These are phyloP conservation scores for Thalia dealbata DNA, from an alignment of 176 grass and related monocot genomes.

Conservation along the genomic window DNA sequence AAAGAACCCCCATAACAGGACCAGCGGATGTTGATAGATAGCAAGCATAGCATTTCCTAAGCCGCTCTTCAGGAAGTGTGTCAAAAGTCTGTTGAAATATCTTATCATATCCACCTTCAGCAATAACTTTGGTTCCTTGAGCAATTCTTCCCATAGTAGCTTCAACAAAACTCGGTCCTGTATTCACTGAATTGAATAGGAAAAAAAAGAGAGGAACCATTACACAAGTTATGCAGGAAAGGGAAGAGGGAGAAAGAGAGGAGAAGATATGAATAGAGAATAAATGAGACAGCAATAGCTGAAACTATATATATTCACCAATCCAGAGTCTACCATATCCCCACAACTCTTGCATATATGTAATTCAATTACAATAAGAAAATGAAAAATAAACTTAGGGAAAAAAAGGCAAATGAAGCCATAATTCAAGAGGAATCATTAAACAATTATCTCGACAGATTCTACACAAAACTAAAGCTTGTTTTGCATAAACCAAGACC, in stretches of 20 bases:
- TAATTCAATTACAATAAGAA: too few relatives aligned
- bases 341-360: too few relatives aligned
- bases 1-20: conserved; percentile 21
- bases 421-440: too few relatives aligned
- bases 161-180: conserved; percentile 19
- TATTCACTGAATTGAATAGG: conserved; percentile 12
- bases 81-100: conserved; percentile 26
- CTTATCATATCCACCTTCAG: conserved; percentile 25
- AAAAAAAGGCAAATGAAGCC: too few relatives aligned
- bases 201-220: not conserved
- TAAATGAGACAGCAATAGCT: too few relatives aligned
- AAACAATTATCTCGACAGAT: too few relatives aligned
- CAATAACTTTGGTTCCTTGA: conserved; percentile 24
- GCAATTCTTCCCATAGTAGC: conserved; percentile 23
- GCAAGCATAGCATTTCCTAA: conserved; percentile 14
- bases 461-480: too few relatives aligned
- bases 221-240: not conserved
- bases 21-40: conserved; percentile 22
- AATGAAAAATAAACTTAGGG: too few relatives aligned
- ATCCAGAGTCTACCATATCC: too few relatives aligned
- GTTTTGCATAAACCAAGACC: too few relatives aligned
- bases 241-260: not conserved
- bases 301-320: too few relatives aligned
- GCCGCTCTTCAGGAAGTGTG: conserved; percentile 18
- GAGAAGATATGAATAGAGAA: not conserved